Evolutionary conservation across 1,139 yeast genomes (phyloP).

Genomic region (Yamadazyma atlantica): DNA sequence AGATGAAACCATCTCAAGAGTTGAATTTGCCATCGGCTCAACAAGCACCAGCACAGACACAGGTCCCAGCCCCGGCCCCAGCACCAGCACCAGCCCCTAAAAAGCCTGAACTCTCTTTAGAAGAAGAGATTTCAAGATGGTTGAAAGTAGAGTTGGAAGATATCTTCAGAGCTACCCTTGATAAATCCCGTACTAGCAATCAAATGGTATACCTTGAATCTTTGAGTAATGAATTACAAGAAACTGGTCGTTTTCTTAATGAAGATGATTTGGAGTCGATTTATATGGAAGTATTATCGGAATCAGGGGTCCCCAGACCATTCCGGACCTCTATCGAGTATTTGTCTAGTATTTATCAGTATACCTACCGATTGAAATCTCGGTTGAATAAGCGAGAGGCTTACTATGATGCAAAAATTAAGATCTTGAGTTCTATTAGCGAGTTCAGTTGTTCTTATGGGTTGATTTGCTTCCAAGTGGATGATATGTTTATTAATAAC

Average conservation of each 20-base stretch:
- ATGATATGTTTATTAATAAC: slow-evolving; percentile 58
- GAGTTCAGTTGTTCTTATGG: slow-evolving; percentile 66
- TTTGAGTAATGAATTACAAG: slow-evolving; percentile 36
- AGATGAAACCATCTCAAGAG: background rate
- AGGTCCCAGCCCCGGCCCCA: slow-evolving; percentile 3
- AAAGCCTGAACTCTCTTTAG: slow-evolving; percentile 9
- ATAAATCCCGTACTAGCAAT: slow-evolving; percentile 10
- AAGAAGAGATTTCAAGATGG: slow-evolving; percentile 31
- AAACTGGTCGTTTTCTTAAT: slow-evolving; percentile 19
- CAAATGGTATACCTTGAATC: slow-evolving; percentile 33
- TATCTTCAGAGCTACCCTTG: slow-evolving; percentile 40
- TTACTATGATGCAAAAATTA: slow-evolving; percentile 34
- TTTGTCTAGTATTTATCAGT: slow-evolving; percentile 44
- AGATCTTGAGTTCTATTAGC: slow-evolving; percentile 49
- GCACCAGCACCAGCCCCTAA: slow-evolving; percentile 1
- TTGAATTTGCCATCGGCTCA: background rate
- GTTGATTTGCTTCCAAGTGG: slow-evolving; percentile 65
- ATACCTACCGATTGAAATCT: slow-evolving; percentile 38
- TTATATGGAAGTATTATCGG: slow-evolving; percentile 56
- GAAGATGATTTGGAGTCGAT: slow-evolving; percentile 38
- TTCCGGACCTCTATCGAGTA: slow-evolving; percentile 43
- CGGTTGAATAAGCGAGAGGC: slow-evolving; percentile 42
- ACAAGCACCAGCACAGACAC: background rate
- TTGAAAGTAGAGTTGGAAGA: slow-evolving; percentile 29
- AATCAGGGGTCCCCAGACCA: slow-evolving; percentile 40